Conservation (phyloP, 805 yeast species). For the Suhomyces sp. region DNA sequence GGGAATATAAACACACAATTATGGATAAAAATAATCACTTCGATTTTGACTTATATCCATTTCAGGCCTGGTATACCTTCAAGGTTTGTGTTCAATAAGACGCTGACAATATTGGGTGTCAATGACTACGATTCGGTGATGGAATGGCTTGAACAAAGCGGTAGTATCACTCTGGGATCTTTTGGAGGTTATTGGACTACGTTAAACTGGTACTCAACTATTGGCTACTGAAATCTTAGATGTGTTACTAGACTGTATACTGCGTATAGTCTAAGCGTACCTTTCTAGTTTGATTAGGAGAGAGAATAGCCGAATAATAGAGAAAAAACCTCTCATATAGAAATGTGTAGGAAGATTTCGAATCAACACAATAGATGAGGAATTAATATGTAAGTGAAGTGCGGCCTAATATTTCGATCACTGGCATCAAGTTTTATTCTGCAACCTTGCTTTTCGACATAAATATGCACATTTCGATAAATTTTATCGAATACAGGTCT, state of each 20-base stretch:
- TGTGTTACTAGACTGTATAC: background rate
- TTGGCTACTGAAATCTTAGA: conserved; percentile 23
- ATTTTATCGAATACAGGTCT: background rate
- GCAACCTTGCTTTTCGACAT: background rate
- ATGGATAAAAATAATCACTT: conserved; percentile 57
- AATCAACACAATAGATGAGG: background rate
- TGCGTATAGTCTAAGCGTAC: background rate
- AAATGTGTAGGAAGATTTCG: background rate
- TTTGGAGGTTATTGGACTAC: conserved; percentile 43
- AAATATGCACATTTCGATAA: background rate
- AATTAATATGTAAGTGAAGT: no score
- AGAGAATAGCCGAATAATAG: background rate
- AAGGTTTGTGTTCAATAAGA: conserved; percentile 18
- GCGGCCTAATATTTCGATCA: background rate
- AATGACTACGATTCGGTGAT: conserved; percentile 29
- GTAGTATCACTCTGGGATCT: conserved; percentile 31
- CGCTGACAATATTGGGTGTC: conserved; percentile 28
- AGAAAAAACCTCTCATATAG: background rate
- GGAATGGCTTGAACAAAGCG: conserved; percentile 41
- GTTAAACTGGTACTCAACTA: conserved; percentile 44
- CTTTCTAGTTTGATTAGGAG: background rate
- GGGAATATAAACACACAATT: conserved; percentile 57
- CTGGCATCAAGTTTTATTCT: background rate
- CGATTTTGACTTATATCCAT: conserved; percentile 37
- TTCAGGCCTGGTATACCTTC: conserved; percentile 38